phyloP scores from a whole-genome alignment of 2,329 filamentous ascomycete genomes.

The Grosmannia serpens region DNA sequence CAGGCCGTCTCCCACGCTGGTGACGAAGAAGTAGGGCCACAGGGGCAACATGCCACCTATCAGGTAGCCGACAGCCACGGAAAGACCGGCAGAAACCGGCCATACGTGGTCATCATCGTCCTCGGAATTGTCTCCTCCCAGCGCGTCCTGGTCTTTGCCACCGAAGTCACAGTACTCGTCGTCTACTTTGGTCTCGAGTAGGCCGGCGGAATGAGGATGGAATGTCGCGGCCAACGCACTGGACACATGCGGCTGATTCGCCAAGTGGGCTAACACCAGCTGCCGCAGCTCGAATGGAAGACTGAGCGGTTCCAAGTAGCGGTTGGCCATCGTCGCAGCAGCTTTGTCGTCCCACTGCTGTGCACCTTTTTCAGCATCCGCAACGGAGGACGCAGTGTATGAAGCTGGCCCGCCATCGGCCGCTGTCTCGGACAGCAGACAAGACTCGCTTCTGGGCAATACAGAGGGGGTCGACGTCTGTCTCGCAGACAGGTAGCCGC shows the following conservation, averaged over 20 bases:
- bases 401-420: too few species aligned
- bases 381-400: constrained; percentile 6
- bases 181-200: background rate
- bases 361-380: background rate
- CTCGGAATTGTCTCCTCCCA: constrained; percentile 2
- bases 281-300: constrained; percentile 12
- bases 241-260: constrained; percentile 1
- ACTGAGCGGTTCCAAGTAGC: constrained; percentile 13
- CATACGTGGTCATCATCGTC: constrained; percentile 8
- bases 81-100: constrained; percentile 15
- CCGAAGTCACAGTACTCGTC: background rate
- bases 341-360: background rate
- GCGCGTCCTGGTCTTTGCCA: constrained; percentile 2
- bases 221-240: background rate
- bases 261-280: constrained; percentile 11
- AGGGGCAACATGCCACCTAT: constrained; percentile 19
- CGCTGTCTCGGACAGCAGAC: too few species aligned
- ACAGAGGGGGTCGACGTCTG: background rate
- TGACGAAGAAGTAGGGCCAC: constrained; percentile 20
- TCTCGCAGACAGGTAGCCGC: constrained; percentile 53
- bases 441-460: too few species aligned
- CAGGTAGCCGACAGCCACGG: constrained; percentile 19
- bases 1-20: constrained; percentile 17
- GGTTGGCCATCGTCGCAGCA: background rate
- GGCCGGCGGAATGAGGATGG: background rate